Base-by-base conservation (phyloP, 108 stramenopile genomes). In the Skeletonema menzelii region DNA sequence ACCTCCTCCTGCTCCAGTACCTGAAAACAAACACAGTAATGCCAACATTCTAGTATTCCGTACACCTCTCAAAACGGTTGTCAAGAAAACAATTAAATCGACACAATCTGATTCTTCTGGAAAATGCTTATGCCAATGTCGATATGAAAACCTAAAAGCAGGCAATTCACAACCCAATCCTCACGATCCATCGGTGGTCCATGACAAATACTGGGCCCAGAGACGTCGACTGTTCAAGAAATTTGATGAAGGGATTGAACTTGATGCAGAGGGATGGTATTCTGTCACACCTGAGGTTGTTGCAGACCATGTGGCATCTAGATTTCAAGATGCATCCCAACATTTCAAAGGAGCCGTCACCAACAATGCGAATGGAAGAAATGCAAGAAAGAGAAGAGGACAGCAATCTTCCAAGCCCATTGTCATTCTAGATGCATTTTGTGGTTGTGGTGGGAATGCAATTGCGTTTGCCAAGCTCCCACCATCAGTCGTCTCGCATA, bases 211-310 rank as follows among this genome's bases (percentile, higher is more conserved):
- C 69, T 98, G 95, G 95, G 93, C 88, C 2, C 97, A 98, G 76
- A 85, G 97, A 37, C 91, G 88, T 57, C 88, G 97, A 22, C 78
- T 96, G 30, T 99, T 98, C 73, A 91, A 91, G 2, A 77, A 70
- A 38, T 99, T 94, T 72, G 97, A 97, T 82, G 56, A 80, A 19
- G 98, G 98, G 2, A 86, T 97, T 14, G 80, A 80, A 64, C 76
- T 99, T 38, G 98, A 99, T 87, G 67, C 77, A 7, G 96, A 99
- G 82, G 92, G 95, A 13, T 99, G 98, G 98, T 99, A 88, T 76
- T 97, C 96, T 1, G 96, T 98, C 5, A 99, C 98, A 2, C 97
- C 97, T 2, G 98, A 99, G 83, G 76, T 82, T 6, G 97, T 98
- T 65, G 96, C 97, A 24, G 82, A 88, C 67, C 94, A 98, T 58